Evolutionary conservation across 345 rosid genomes (phyloP).

Genomic region (Citrus hindsii): DNA sequence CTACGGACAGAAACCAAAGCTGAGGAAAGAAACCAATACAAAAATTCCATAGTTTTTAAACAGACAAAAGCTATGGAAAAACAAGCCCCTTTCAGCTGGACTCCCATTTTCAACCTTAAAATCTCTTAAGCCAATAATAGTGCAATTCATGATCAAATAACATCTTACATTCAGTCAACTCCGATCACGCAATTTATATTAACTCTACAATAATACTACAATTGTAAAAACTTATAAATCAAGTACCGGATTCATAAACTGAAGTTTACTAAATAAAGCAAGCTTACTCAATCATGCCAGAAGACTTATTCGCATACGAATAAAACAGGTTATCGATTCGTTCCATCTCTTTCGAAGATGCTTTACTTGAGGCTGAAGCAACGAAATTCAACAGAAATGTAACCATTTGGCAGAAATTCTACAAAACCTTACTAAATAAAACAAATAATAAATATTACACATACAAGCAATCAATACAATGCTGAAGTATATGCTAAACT

Average conservation of each 20-base stretch:
- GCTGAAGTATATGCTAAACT: too few species aligned
- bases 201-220: not conserved
- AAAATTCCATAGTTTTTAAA: not conserved
- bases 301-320: conserved; percentile 66
- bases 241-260: not conserved
- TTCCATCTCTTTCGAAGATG: conserved; percentile 89
- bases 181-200: not conserved
- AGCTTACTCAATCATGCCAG: conserved; percentile 87
- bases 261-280: conserved; percentile 4
- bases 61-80: not conserved
- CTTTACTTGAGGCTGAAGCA: conserved; percentile 73
- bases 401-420: not conserved
- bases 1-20: too few species aligned
- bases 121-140: not conserved
- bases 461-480: not conserved
- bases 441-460: not conserved
- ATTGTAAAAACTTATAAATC: not conserved
- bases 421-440: not conserved
- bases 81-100: not conserved
- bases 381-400: conserved; percentile 2
- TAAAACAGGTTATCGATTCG: conserved; percentile 74
- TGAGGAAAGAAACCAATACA: not conserved
- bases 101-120: not conserved
- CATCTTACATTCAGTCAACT: not conserved
- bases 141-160: not conserved